phyloP scores from a whole-genome alignment of 768 basidiomycete species.

The Kwoniella dejecticola region DNA sequence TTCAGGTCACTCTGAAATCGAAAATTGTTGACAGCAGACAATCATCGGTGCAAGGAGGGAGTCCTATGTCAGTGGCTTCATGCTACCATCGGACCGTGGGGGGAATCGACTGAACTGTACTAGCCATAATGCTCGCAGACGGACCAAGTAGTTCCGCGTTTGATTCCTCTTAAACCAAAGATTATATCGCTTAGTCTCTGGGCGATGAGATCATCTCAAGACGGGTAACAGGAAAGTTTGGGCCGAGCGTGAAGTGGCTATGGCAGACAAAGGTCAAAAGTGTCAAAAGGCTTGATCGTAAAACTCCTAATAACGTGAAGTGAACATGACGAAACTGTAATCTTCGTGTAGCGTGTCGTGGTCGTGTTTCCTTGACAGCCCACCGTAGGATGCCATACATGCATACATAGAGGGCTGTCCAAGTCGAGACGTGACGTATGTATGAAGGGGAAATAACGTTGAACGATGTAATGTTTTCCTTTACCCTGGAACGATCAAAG shows the following conservation, averaged over 20 bases:
- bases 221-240: too few relatives aligned
- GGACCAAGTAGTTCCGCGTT: too few relatives aligned
- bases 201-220: background rate
- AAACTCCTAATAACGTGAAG: background rate
- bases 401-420: background rate
- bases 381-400: too few relatives aligned
- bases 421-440: background rate
- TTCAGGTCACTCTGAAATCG: too few relatives aligned
- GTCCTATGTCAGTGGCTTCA: too few relatives aligned
- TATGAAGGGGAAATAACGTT: too few relatives aligned
- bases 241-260: too few relatives aligned
- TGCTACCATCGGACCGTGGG: too few relatives aligned
- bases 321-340: conserved; percentile 29
- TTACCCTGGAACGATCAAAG: conserved; percentile 2
- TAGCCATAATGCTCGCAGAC: too few relatives aligned
- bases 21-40: too few relatives aligned
- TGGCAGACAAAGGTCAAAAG: background rate
- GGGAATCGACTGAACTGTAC: too few relatives aligned
- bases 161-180: background rate
- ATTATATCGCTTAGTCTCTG: conserved; percentile 2
- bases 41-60: too few relatives aligned
- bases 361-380: background rate
- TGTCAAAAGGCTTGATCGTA: background rate
- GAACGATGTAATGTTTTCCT: conserved; percentile 10
- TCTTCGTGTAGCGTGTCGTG: background rate